A percentile compares a stretch with the other conserved stretches of the same genome.
phyloP scores from a whole-genome alignment of 805 yeast genomes.

The Kuraishia hungarica region DNA sequence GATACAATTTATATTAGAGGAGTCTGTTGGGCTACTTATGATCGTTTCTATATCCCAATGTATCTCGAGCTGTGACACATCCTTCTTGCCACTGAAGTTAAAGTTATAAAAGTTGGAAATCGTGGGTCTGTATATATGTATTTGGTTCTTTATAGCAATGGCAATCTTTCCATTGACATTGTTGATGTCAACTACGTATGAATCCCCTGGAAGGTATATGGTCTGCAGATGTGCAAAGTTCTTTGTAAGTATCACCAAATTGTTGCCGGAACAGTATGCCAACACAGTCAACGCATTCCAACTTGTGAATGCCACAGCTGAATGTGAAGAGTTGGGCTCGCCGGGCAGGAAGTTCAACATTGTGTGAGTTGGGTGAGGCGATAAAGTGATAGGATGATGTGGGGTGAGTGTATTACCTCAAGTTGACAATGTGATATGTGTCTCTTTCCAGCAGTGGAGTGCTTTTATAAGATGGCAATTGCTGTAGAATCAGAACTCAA shows the following conservation, averaged over 20 bases:
- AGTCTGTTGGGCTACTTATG: slow-evolving; percentile 14
- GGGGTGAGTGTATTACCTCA: too few relatives aligned
- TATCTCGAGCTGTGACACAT: slow-evolving; percentile 19
- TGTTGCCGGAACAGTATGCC: slow-evolving; percentile 83
- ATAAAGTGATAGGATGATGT: too few relatives aligned
- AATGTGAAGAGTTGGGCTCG: slow-evolving; percentile 55
- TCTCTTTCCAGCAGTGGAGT: too few relatives aligned
- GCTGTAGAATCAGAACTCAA: too few relatives aligned
- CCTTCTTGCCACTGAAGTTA: slow-evolving; percentile 23
- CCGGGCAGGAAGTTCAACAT: slow-evolving; percentile 73
- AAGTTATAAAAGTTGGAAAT: slow-evolving; percentile 34
- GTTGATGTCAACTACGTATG: slow-evolving; percentile 59
- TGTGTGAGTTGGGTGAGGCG: background rate
- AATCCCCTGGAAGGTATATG: slow-evolving; percentile 59
- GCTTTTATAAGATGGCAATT: too few relatives aligned
- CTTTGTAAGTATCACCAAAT: slow-evolving; percentile 57
- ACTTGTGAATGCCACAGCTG: slow-evolving; percentile 45
- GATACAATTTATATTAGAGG: slow-evolving; percentile 18
- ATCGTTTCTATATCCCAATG: slow-evolving; percentile 22
- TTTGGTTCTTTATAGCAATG: slow-evolving; percentile 33
- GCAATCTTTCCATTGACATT: slow-evolving; percentile 53
- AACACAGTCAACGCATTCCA: slow-evolving; percentile 64
- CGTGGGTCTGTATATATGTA: slow-evolving; percentile 48
- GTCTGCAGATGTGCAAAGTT: slow-evolving; percentile 61
- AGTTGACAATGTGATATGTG: too few relatives aligned